Conservation (phyloP, 169 alveolate genomes). For the Amoebophrya sp. region DNA sequence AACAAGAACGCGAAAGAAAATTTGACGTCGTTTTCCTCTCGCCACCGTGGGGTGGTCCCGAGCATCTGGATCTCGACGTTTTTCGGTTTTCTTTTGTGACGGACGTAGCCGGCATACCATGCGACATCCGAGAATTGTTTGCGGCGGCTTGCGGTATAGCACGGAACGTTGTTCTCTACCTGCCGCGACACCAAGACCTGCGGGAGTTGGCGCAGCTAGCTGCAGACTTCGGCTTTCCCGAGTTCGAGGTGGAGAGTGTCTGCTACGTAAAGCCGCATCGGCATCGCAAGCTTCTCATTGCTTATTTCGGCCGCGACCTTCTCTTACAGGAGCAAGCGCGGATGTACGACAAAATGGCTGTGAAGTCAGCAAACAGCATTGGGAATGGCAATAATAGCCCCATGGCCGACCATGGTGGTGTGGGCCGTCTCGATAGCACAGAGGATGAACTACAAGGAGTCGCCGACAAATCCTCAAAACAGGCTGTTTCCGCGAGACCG, state of each 20-base stretch:
- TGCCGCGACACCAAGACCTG: background rate
- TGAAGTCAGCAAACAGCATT: too few relatives aligned
- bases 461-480: too few relatives aligned
- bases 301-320: background rate
- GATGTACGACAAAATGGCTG: too few relatives aligned
- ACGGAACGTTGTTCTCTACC: background rate
- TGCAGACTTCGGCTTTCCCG: background rate
- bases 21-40: background rate
- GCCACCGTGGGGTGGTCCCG: background rate
- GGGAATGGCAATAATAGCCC: too few relatives aligned
- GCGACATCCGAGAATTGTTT: background rate
- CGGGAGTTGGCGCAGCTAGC: background rate
- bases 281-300: background rate
- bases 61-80: background rate
- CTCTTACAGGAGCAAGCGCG: too few relatives aligned
- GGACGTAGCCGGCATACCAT: background rate
- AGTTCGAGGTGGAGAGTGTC: background rate
- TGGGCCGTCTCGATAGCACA: too few relatives aligned
- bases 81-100: background rate
- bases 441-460: too few relatives aligned
- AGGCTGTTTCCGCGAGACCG: too few relatives aligned
- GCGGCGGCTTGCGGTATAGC: background rate
- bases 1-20: too few relatives aligned
- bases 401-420: too few relatives aligned
- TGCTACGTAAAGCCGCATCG: constrained; percentile 7